These are phyloP conservation scores for Lentinula raphanica DNA, from an alignment of 768 basidiomycete species.

Conservation along the genomic window DNA sequence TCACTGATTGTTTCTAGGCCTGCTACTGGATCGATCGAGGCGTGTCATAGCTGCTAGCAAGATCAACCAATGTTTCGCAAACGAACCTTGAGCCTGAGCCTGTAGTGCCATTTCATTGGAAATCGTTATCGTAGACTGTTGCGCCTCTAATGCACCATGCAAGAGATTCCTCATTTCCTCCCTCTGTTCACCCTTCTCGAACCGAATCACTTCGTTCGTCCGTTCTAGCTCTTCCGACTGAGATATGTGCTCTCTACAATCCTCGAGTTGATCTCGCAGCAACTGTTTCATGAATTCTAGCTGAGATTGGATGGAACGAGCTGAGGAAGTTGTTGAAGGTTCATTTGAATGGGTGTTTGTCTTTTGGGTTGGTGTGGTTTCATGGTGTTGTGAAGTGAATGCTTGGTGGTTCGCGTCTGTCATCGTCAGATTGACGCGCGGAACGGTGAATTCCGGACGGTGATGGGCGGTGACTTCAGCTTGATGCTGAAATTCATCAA, in stretches of 20 bases:
- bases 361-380: not conserved
- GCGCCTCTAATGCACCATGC: not conserved
- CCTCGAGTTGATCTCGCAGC: not conserved
- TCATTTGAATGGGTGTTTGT: not conserved
- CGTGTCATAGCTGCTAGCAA: not conserved
- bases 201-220: not conserved
- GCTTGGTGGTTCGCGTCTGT: not conserved
- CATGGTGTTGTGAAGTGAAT: not conserved
- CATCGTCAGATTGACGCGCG: no score
- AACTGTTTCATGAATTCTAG: not conserved
- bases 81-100: constrained; percentile 1
- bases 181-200: not conserved
- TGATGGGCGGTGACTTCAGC: no score
- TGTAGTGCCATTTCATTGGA: not conserved
- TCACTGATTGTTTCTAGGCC: not conserved
- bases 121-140: not conserved
- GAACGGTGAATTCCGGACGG: no score
- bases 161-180: not conserved
- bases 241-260: not conserved
- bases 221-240: not conserved
- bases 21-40: not conserved
- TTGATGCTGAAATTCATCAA: no score
- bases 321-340: not conserved
- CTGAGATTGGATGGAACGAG: not conserved
- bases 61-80: not conserved